Evolutionary conservation across 768 basidiomycete species (phyloP).

Genomic region (Rhodotorula toruloides): DNA sequence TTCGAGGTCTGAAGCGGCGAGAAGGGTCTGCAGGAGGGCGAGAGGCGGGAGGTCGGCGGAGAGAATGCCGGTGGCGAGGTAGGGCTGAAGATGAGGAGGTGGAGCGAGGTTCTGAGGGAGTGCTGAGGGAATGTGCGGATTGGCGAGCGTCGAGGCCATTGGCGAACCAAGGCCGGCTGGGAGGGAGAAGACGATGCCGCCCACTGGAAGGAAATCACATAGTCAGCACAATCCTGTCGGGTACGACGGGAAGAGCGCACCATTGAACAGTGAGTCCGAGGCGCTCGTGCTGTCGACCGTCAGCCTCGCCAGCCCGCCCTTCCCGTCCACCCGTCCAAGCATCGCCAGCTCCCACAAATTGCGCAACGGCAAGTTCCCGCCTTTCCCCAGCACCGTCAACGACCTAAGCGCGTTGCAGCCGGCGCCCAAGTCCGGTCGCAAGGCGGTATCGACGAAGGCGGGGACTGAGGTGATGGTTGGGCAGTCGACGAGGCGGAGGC

Average conservation of each 20-base stretch:
- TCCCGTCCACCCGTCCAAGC: neutral
- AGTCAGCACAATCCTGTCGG: neutral
- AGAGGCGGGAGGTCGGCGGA: neutral
- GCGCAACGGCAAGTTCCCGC: neutral
- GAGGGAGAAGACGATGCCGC: neutral
- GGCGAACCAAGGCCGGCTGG: neutral
- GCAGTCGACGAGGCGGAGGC: slow-evolving; percentile 6
- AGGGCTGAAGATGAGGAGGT: neutral
- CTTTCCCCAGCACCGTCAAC: neutral
- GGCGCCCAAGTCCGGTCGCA: neutral
- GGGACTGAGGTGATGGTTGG: neutral
- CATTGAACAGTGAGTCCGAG: neutral
- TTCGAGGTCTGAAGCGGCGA: neutral
- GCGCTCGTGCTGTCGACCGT: neutral
- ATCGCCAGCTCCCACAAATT: slow-evolving; percentile 13
- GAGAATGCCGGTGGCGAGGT: neutral
- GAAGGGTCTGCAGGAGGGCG: slow-evolving; percentile 8
- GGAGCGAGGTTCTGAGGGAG: neutral
- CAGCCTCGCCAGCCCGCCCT: neutral
- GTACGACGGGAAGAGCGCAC: neutral
- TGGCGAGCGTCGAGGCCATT: neutral
- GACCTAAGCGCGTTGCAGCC: slow-evolving; percentile 1
- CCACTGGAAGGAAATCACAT: neutral
- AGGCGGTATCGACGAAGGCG: neutral
- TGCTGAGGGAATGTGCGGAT: neutral